Percentiles rank a stretch among this genome's conserved stretches.
Conservation (phyloP, 257 asterid genomes). For the Apocynum venetum region DNA sequence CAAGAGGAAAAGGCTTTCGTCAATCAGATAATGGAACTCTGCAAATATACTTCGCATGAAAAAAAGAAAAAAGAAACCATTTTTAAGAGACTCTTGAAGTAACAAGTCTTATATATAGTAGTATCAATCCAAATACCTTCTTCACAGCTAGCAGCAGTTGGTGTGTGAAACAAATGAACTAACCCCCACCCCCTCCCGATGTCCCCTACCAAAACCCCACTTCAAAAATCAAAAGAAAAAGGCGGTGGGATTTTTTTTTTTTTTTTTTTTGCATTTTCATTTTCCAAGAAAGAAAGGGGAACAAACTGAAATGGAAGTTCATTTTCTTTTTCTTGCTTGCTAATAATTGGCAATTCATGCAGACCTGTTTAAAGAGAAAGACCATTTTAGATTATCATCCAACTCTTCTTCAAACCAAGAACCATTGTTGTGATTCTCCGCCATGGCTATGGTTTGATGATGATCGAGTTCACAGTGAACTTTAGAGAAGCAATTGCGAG, state of each 20-base stretch:
- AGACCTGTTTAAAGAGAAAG: conserved; percentile 85
- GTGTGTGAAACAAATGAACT: too few relatives aligned
- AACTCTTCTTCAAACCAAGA: conserved; percentile 95
- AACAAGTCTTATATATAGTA: too few relatives aligned
- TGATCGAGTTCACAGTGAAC: conserved; percentile 37
- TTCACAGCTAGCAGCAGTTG: too few relatives aligned
- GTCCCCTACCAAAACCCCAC: conserved; percentile 1
- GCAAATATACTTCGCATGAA: neutral
- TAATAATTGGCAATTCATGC: neutral
- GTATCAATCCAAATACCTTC: too few relatives aligned
- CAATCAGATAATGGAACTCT: neutral
- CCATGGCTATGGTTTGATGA: conserved; percentile 19
- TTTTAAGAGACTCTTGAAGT: too few relatives aligned
- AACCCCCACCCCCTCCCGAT: neutral
- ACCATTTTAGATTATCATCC: conserved; percentile 90
- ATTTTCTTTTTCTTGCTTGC: neutral
- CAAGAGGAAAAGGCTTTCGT: neutral
- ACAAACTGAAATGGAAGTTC: neutral
- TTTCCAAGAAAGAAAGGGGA: neutral
- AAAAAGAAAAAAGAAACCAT: neutral
- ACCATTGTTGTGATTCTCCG: conserved; percentile 32
- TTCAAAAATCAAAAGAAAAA: neutral
- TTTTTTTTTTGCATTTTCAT: too few relatives aligned
- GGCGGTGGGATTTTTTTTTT: too few relatives aligned
- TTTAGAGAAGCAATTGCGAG: conserved; percentile 54